Evolutionary conservation across 257 asterid species (phyloP).

Genomic region (Ilex aquifolium): DNA sequence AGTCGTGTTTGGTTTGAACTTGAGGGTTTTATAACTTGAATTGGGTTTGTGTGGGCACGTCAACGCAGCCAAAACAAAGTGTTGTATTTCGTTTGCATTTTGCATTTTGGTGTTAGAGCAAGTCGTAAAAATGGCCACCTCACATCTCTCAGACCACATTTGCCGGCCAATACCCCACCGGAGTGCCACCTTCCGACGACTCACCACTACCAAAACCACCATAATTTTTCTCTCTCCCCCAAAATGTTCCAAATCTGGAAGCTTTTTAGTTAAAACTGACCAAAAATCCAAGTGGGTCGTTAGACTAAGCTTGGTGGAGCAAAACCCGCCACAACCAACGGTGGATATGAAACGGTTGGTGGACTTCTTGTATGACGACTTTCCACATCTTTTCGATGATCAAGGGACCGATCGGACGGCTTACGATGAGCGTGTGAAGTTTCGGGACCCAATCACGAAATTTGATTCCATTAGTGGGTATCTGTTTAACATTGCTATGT

Average conservation of each 20-base stretch:
- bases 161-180: slow-evolving; percentile 30
- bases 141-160: slow-evolving; percentile 30
- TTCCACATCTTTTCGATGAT: slow-evolving; percentile 74
- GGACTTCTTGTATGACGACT: slow-evolving; percentile 74
- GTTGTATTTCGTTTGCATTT: too few species aligned
- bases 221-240: slow-evolving; percentile 20
- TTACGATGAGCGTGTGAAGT: slow-evolving; percentile 66
- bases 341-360: slow-evolving; percentile 41
- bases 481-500: slow-evolving; percentile 65
- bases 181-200: slow-evolving; percentile 25
- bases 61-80: background rate
- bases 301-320: slow-evolving; percentile 41
- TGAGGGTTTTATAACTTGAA: too few species aligned
- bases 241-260: background rate
- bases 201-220: slow-evolving; percentile 11
- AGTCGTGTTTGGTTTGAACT: too few species aligned
- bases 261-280: background rate
- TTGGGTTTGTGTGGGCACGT: too few species aligned
- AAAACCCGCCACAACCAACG: slow-evolving; percentile 34
- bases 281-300: slow-evolving; percentile 22
- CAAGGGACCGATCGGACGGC: slow-evolving; percentile 73
- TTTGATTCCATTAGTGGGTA: slow-evolving; percentile 57
- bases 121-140: slow-evolving; percentile 28
- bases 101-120: too few species aligned
- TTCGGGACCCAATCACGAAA: slow-evolving; percentile 75